These are phyloP conservation scores for Nigrospora oryzae DNA, from an alignment of 2,329 filamentous ascomycete species.

Conservation along the genomic window DNA sequence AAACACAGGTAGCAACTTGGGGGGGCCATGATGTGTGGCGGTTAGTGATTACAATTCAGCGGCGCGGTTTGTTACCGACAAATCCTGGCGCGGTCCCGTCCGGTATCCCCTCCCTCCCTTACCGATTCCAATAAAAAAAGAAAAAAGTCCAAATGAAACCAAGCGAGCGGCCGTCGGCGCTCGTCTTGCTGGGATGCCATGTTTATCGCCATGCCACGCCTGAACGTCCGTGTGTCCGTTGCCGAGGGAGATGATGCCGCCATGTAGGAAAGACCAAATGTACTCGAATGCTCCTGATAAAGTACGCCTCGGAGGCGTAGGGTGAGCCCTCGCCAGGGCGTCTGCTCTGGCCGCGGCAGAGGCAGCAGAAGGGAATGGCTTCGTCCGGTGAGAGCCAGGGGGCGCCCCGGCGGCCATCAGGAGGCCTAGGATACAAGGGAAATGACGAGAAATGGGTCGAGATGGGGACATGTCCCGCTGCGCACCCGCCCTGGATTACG, in stretches of 20 bases:
- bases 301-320: background rate
- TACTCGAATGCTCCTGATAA: background rate
- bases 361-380: background rate
- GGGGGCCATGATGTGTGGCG: no score
- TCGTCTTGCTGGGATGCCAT: background rate
- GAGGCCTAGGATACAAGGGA: no score
- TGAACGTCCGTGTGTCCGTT: conserved; percentile 4
- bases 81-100: no score
- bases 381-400: background rate
- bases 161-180: background rate
- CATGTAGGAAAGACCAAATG: background rate
- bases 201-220: conserved; percentile 1
- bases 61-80: no score
- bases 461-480: no score
- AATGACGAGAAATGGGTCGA: no score
- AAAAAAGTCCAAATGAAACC: background rate
- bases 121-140: no score
- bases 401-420: no score
- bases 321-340: background rate
- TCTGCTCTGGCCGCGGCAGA: background rate
- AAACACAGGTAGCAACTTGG: no score
- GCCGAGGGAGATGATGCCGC: background rate
- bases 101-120: no score
- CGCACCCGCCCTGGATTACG: no score
- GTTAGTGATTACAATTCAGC: no score